phyloP scores from a whole-genome alignment of 805 yeast species.

The Wickerhamomyces subpelliculosus region DNA sequence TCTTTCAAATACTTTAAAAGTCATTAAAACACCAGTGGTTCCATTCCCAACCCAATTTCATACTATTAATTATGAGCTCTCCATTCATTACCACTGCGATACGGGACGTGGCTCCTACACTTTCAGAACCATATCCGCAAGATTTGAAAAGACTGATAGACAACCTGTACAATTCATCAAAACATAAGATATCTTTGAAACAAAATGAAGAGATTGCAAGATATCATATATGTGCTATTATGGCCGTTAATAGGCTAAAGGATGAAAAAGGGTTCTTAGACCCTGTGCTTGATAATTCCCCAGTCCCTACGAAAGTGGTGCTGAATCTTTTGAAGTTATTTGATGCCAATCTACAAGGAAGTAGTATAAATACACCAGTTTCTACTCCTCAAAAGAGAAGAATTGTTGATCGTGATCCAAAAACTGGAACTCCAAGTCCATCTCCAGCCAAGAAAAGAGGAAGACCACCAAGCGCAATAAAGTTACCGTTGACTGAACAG shows the following conservation, averaged over 20 bases:
- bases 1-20: too few species aligned
- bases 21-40: too few species aligned
- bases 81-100: conserved; percentile 30
- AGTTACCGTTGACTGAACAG: background rate
- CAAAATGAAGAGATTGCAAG: conserved; percentile 57
- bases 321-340: conserved; percentile 39
- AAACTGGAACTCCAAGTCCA: background rate
- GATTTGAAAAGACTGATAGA: conserved; percentile 24
- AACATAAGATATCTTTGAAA: conserved; percentile 39
- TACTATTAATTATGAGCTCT: conserved; percentile 20
- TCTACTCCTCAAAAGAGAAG: conserved; percentile 13
- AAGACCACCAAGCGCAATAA: background rate
- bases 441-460: conserved; percentile 16
- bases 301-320: conserved; percentile 43
- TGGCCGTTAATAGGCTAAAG: conserved; percentile 47
- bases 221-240: conserved; percentile 57
- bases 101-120: conserved; percentile 44
- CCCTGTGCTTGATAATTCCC: conserved; percentile 46
- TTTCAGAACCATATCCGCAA: conserved; percentile 37
- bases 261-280: conserved; percentile 37
- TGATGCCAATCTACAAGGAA: conserved; percentile 25
- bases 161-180: conserved; percentile 41
- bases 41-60: too few species aligned
- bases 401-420: background rate
- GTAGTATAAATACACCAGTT: conserved; percentile 5